Evolutionary conservation across 2,329 filamentous ascomycete species (phyloP), one percentile per base, ranked within the genome.

Genomic region (Colletotrichum viniferum): DNA sequence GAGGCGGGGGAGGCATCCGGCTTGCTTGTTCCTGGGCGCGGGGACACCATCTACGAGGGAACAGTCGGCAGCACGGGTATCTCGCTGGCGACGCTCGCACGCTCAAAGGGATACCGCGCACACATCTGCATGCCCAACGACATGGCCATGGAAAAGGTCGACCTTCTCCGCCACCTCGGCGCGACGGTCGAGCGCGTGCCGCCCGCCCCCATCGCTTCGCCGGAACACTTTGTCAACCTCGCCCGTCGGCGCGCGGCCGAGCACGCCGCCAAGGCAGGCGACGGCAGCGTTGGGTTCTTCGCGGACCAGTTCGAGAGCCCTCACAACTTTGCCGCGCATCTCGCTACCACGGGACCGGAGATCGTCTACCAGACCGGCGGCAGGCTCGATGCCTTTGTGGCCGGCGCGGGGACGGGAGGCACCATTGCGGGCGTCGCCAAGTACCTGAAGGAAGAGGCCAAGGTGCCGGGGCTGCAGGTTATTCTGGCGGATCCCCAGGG

Each of bases 111-210:
- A 38, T 98, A 98, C 86, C 91, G 93, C 78, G 96, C 96, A 36
- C 95, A 98, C 85, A 98, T 99, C 78, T 98, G 95, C 88, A 98
- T 99, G 96, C 96, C 97, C 63, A 93, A 95, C 82, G 97, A 99
- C 86, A 94, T 97, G 87, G 92, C 94, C 72, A 87, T 89, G 72
- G 97, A 99, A 84, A 99, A 99, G 85, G 95, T 94, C 7, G 93
- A 96, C 80, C 90, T 99, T 55, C 92, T 99, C 60, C 90, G 94
- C 78, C 96, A 97, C 82, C 92, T 99, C 13, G 97, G 97, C 79
- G 97, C 97, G 56, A 91, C 92, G n/a, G 96, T 99, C 32, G 96
- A 98, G 87, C 92, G 96, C 70, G 96, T 99, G 3, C 91, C 93
- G 7, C 96, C 97, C 14, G 96, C 96, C 12, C 96, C 96, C 74